Percentiles rank a stretch among this genome's conserved stretches.
These are phyloP conservation scores for Cercospora sojina DNA, from an alignment of 2,329 filamentous ascomycete species.

Conservation along the genomic window DNA sequence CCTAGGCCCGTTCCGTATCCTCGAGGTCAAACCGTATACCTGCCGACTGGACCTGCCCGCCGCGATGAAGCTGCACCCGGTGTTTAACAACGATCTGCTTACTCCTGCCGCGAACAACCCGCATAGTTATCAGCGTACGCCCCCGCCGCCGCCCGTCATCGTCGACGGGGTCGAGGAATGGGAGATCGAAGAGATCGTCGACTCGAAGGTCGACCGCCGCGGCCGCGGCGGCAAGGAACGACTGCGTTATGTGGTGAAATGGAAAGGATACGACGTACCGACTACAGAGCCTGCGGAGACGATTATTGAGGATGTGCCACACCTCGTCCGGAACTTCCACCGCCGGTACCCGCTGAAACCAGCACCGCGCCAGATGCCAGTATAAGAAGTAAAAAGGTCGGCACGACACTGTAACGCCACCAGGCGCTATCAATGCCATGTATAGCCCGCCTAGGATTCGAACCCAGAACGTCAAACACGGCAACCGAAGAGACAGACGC, in stretches of 20 bases:
- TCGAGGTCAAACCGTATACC: no score
- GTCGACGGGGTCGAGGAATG: background rate
- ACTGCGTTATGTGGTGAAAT: background rate
- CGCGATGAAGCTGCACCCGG: no score
- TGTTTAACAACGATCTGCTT: background rate
- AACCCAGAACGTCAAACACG: background rate
- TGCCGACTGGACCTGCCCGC: no score
- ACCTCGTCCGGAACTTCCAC: background rate
- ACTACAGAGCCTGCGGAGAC: background rate
- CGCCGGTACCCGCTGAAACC: background rate
- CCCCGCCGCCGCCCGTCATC: background rate
- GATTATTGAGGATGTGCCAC: background rate
- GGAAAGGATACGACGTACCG: background rate
- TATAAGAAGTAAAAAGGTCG: background rate
- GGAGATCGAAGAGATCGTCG: background rate
- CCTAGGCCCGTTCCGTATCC: no score
- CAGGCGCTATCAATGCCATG: background rate
- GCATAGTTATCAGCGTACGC: background rate
- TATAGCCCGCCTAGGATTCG: background rate
- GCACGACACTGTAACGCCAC: background rate
- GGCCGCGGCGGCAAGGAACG: background rate
- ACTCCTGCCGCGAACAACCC: background rate
- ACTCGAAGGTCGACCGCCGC: background rate
- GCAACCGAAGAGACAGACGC: no score
- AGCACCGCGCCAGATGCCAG: background rate